Percentiles rank a stretch among this genome's conserved stretches.
phyloP scores from a whole-genome alignment of 345 rosid genomes.

The Cochlearia excelsa region DNA sequence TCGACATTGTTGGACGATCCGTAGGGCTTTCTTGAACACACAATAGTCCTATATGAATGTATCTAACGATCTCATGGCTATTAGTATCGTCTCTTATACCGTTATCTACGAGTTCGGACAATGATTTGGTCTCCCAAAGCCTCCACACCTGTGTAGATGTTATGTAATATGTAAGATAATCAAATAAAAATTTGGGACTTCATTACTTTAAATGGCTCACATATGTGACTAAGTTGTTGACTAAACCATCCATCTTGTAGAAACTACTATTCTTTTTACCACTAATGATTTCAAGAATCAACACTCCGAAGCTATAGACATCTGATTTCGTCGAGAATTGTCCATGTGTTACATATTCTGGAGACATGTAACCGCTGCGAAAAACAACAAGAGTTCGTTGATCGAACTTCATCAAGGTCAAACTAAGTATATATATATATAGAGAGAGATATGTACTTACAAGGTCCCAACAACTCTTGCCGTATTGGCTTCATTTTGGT shows the following conservation, averaged over 20 bases:
- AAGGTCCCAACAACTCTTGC: constrained; percentile 51
- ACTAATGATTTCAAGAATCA: constrained; percentile 36
- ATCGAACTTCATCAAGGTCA: background rate
- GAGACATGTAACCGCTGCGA: constrained; percentile 46
- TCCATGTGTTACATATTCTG: constrained; percentile 41
- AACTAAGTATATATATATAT: background rate
- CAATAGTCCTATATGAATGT: too few relatives aligned
- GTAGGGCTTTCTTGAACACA: too few relatives aligned
- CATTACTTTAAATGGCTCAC: too few relatives aligned
- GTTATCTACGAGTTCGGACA: too few relatives aligned
- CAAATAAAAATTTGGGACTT: too few relatives aligned
- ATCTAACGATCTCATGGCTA: too few relatives aligned
- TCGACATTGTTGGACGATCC: too few relatives aligned
- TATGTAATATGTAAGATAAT: too few relatives aligned
- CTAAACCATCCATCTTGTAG: constrained; percentile 12
- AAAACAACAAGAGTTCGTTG: background rate
- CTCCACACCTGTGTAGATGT: too few relatives aligned
- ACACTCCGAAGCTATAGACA: constrained; percentile 41
- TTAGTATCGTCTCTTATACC: too few relatives aligned
- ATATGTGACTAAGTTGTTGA: constrained; percentile 32
- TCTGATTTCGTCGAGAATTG: constrained; percentile 40
- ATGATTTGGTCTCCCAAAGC: too few relatives aligned
- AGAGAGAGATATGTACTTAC: constrained; percentile 37
- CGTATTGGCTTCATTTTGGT: constrained; percentile 42
- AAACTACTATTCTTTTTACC: constrained; percentile 34